These are phyloP conservation scores for Penicillium sp. DNA, from an alignment of 2,329 filamentous ascomycete species.

Conservation along the genomic window DNA sequence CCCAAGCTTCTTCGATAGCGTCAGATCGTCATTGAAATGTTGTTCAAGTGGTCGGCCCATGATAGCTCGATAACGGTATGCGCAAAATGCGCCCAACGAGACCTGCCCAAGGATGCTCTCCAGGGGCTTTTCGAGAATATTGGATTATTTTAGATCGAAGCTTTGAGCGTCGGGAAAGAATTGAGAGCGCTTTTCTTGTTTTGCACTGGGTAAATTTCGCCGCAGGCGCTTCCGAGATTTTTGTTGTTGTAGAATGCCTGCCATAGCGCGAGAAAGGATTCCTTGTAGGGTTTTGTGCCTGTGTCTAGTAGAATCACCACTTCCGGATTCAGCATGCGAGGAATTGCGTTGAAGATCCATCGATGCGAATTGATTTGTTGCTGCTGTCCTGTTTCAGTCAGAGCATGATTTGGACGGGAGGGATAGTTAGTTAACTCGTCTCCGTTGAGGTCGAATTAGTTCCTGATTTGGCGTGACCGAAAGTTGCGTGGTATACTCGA, in stretches of 20 bases:
- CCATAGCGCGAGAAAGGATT: slow-evolving; percentile 89
- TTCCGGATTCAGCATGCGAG: slow-evolving; percentile 94
- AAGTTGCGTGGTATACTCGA: slow-evolving; percentile 97
- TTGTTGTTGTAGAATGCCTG: slow-evolving; percentile 99
- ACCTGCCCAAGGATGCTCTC: slow-evolving; percentile 97
- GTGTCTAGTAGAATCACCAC: slow-evolving; percentile 94
- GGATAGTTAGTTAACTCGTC: slow-evolving; percentile 79
- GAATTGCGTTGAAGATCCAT: slow-evolving; percentile 93
- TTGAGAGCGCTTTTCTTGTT: slow-evolving; percentile 88
- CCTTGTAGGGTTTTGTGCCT: slow-evolving; percentile 89
- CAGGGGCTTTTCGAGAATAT: slow-evolving; percentile 95
- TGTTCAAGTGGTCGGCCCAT: slow-evolving; percentile 95
- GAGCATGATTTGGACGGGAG: slow-evolving; percentile 98
- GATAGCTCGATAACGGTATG: slow-evolving; percentile 93
- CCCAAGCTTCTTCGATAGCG: slow-evolving; percentile 85
- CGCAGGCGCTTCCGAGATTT: slow-evolving; percentile 92
- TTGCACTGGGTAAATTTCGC: slow-evolving; percentile 97
- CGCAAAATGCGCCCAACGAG: slow-evolving; percentile 95
- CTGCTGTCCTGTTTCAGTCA: slow-evolving; percentile 97
- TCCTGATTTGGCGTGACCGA: slow-evolving; percentile 94
- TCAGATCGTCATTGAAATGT: slow-evolving; percentile 99
- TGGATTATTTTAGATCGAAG: slow-evolving; percentile 99
- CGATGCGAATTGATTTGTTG: slow-evolving; percentile 99
- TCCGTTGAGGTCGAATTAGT: slow-evolving; percentile 83
- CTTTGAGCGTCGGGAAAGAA: slow-evolving; percentile 91